phyloP scores from a whole-genome alignment of 352 stramenopile genomes.

The Aphanomyces astaci region DNA sequence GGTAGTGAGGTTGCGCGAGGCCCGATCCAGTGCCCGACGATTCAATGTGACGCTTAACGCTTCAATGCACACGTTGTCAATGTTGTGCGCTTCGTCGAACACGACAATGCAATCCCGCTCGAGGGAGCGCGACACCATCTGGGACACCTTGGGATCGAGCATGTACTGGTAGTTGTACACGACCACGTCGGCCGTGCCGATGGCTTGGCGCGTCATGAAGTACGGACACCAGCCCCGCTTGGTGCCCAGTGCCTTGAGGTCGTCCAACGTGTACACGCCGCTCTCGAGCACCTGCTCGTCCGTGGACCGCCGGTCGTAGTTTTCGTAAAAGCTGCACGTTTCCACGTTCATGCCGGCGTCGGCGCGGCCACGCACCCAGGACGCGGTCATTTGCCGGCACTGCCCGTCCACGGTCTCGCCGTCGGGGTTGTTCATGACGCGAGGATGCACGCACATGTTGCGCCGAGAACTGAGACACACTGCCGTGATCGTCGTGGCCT shows the following conservation, averaged over 20 bases:
- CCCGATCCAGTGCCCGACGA: conserved; percentile 84
- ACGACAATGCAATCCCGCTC: conserved; percentile 91
- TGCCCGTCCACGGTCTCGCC: conserved; percentile 95
- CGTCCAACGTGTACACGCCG: conserved; percentile 95
- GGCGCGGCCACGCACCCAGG: conserved; percentile 90
- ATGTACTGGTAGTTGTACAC: conserved; percentile 99
- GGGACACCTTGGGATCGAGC: conserved; percentile 96
- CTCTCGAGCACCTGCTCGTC: conserved; percentile 87
- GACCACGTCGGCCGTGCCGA: conserved; percentile 96
- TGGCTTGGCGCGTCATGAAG: conserved; percentile 95
- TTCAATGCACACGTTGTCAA: conserved; percentile 99
- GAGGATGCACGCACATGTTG: conserved; percentile 98
- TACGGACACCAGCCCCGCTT: conserved; percentile 96
- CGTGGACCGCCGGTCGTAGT: conserved; percentile 79
- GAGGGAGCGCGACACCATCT: conserved; percentile 88
- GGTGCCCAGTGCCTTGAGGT: conserved; percentile 90
- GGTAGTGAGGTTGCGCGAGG: conserved; percentile 83
- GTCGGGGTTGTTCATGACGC: conserved; percentile 93
- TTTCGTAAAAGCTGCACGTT: conserved; percentile 86
- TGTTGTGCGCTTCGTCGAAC: conserved; percentile 99
- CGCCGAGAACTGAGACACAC: conserved; percentile 88
- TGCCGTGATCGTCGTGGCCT: conserved; percentile 55
- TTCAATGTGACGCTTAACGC: conserved; percentile 95
- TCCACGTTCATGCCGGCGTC: conserved; percentile 38
- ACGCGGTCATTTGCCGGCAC: conserved; percentile 96